Base-by-base conservation (phyloP, 2,329 filamentous ascomycete genomes). In the Xylariales sp. region DNA sequence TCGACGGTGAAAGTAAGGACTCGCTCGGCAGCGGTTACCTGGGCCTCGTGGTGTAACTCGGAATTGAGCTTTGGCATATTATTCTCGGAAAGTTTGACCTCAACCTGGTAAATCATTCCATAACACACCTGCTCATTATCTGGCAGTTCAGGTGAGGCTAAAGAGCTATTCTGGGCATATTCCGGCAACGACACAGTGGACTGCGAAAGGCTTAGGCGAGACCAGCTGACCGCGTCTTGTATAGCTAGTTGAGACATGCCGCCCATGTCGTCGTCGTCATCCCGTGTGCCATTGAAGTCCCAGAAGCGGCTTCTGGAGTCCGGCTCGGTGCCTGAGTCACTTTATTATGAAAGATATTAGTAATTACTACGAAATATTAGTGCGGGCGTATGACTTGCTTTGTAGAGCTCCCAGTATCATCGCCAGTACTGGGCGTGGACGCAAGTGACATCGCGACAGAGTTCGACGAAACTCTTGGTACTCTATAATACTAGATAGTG, bases 51-150 rank as follows among this genome's bases (percentile, higher is more conserved):
- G 6, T 58, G 28, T 1, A 77, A 71, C 46, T 73, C 75, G 1
- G 39, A 59, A 28, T 64, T 65, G 39, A 71, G 57, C 28, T 65
- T 45, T 4, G 43, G 57, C 73, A 77, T 76, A 28, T 74, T 69
- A 6, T 62, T 48, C 48, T 63, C 69, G 2, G 72, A 62, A 30
- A 77, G 69, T 63, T 74, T 74, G 49, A 76, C 73, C 6, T 76
- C 73, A 1, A 71, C 69, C 7, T 71, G 64, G 55, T 74, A 65
- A 5, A 78, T 62, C 75, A 77, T 53, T 6, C 61, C 61, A 28
- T 63, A 63, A 46, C 61, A 63, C 56, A 63, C 36, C 10, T 8
- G 52, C 16, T 46, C 61, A 16, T 30, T 9, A 16, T 55, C 53
- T 1, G 39, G 8, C 39, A 53, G 10, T 28, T 53, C 49, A 5